These are phyloP conservation scores for Pyrus pyrifolia DNA, from an alignment of 306 rosid species.

Conservation along the genomic window DNA sequence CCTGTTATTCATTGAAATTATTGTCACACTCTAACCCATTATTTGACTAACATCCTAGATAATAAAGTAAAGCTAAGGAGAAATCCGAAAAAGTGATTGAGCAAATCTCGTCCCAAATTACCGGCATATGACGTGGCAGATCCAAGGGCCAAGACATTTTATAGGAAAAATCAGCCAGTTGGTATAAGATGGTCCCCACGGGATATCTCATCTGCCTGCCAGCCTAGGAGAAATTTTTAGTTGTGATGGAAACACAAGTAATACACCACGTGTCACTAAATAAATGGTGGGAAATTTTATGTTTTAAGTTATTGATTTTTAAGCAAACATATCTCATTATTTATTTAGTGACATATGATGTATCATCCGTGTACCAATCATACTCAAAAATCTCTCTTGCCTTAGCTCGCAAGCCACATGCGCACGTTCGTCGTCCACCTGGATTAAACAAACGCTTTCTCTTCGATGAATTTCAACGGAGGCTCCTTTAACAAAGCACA, in stretches of 20 bases:
- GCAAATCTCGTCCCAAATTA: background rate
- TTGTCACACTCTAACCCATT: too few species aligned
- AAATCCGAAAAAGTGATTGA: background rate
- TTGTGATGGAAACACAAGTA: accelerated
- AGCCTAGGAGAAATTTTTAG: accelerated
- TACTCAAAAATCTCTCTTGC: background rate
- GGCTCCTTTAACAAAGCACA: constrained; percentile 37
- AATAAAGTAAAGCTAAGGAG: background rate
- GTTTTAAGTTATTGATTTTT: too few species aligned
- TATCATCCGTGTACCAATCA: accelerated
- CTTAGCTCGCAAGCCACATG: constrained; percentile 1
- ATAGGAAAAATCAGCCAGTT: background rate
- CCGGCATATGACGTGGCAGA: background rate
- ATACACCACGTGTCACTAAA: too few species aligned
- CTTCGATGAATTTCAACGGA: constrained; percentile 1
- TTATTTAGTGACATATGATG: too few species aligned
- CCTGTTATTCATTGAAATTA: background rate
- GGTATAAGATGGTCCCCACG: background rate
- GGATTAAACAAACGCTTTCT: background rate
- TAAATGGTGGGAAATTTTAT: too few species aligned
- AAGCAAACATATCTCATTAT: too few species aligned
- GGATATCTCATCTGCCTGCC: background rate
- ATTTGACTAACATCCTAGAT: too few species aligned
- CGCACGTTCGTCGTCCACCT: background rate
- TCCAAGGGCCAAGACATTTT: constrained; percentile 5